These are phyloP conservation scores for Chimonanthus salicifolius DNA, from an alignment of 164 flowering plant genomes.

Conservation along the genomic window DNA sequence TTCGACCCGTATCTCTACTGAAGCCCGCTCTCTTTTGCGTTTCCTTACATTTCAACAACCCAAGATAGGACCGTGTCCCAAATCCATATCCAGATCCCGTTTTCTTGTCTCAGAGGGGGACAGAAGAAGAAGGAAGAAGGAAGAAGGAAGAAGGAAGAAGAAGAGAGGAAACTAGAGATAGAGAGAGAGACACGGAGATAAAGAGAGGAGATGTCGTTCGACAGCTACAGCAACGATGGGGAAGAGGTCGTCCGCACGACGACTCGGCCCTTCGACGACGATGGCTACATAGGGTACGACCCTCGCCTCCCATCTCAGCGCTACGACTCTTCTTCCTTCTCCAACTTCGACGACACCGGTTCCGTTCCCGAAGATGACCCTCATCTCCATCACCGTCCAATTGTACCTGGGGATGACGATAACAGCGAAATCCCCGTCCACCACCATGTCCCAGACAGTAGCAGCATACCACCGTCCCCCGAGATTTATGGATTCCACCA, in stretches of 20 bases:
- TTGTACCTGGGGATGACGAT: constrained; percentile 6
- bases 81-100: too few species aligned
- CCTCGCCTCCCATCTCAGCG: constrained; percentile 33
- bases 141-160: background rate
- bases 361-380: constrained; percentile 9
- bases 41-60: too few species aligned
- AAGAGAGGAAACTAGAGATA: background rate
- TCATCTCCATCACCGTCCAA: constrained; percentile 13
- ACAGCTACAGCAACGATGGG: constrained; percentile 46
- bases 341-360: constrained; percentile 24
- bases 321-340: constrained; percentile 33
- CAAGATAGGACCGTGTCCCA: too few species aligned
- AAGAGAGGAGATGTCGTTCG: constrained; percentile 36
- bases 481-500: constrained; percentile 48
- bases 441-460: constrained; percentile 14
- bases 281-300: constrained; percentile 40
- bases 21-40: too few species aligned
- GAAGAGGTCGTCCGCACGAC: constrained; percentile 32
- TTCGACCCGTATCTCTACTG: too few species aligned
- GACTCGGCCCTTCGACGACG: constrained; percentile 38
- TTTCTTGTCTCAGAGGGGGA: too few species aligned
- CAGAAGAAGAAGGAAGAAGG: background rate
- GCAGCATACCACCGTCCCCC: constrained; percentile 25
- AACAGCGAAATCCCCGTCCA: constrained; percentile 54
- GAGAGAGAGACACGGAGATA: background rate